Conservation (phyloP, 768 basidiomycete genomes). For the Amyloporia xantha region DNA sequence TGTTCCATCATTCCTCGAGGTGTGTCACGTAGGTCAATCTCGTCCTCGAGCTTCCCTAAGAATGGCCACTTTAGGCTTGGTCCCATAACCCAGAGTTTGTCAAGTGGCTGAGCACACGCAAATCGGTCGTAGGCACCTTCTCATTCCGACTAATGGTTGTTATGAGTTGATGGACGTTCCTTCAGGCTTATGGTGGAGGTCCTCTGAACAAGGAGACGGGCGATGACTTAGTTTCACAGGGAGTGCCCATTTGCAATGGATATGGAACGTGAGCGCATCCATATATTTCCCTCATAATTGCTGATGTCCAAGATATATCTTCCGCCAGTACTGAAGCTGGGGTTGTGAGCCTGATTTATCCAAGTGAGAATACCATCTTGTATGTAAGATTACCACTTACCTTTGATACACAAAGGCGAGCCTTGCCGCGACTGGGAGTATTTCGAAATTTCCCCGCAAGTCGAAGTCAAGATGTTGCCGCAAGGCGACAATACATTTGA, state of each 20-base stretch:
- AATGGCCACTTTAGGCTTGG: constrained; percentile 8
- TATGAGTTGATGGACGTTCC: neutral
- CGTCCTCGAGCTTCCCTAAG: too few relatives aligned
- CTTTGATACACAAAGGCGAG: constrained; percentile 7
- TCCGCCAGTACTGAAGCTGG: constrained; percentile 7
- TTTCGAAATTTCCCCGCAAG: constrained; percentile 14
- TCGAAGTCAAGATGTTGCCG: constrained; percentile 8
- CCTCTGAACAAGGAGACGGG: constrained; percentile 1
- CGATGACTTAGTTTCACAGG: neutral
- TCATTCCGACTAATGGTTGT: neutral
- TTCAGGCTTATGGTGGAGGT: neutral
- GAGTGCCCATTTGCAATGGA: neutral
- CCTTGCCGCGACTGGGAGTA: constrained; percentile 17
- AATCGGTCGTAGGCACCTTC: constrained; percentile 10
- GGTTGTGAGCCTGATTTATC: neutral
- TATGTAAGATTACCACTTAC: neutral
- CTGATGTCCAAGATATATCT: constrained; percentile 12
- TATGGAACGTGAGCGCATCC: constrained; percentile 8
- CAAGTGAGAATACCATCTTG: neutral
- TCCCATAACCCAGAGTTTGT: constrained; percentile 10
- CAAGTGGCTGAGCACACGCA: constrained; percentile 9
- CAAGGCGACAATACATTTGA: constrained; percentile 13
- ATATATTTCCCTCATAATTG: constrained; percentile 28
- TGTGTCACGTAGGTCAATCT: neutral
- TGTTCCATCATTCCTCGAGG: constrained; percentile 15